These are phyloP conservation scores for Sisymbrium altissimum DNA, from an alignment of 345 rosid genomes.

Conservation along the genomic window DNA sequence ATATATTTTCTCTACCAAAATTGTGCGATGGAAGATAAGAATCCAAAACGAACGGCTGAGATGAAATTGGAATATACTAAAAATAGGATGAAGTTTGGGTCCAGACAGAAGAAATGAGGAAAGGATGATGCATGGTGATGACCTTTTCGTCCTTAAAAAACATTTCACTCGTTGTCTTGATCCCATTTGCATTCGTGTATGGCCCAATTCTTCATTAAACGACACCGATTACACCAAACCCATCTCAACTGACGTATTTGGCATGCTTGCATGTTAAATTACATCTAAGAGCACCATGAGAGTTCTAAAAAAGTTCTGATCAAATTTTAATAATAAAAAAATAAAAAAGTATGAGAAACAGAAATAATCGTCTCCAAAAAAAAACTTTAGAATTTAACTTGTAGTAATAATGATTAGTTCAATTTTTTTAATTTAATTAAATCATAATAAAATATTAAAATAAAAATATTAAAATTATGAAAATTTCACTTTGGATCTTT, in stretches of 20 bases:
- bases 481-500: no score
- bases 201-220: slow-evolving; percentile 10
- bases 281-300: no score
- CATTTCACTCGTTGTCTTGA: slow-evolving; percentile 10
- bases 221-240: slow-evolving; percentile 4
- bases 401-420: no score
- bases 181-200: slow-evolving; percentile 14
- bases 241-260: neutral
- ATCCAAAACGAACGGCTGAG: slow-evolving; percentile 22
- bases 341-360: no score
- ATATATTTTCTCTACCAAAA: neutral
- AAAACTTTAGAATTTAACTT: no score
- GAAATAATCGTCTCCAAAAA: no score
- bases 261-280: neutral
- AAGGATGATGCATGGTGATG: slow-evolving; percentile 18
- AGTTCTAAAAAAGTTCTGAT: no score
- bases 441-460: no score
- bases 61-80: slow-evolving; percentile 18
- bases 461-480: no score
- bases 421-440: no score
- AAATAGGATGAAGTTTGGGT: slow-evolving; percentile 31
- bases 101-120: slow-evolving; percentile 20
- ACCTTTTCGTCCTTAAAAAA: slow-evolving; percentile 5
- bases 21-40: slow-evolving; percentile 15
- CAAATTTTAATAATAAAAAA: no score